Conservation (phyloP, 768 basidiomycete species). For the Leccinum longicurvipes region DNA sequence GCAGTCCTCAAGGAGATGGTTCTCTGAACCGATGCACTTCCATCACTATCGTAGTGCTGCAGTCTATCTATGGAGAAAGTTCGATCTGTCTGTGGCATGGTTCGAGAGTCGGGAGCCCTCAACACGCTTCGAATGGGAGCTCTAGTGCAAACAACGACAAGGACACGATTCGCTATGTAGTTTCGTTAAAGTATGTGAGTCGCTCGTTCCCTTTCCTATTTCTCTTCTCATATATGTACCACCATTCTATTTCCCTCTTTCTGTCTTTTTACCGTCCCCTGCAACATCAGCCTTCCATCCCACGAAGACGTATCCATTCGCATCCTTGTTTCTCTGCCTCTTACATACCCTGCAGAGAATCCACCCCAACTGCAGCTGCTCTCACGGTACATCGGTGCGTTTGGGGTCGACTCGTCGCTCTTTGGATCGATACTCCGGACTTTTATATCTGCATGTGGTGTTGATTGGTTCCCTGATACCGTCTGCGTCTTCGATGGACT, state of each 20-base stretch:
- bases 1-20: neutral
- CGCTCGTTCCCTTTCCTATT: neutral
- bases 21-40: conserved; percentile 1
- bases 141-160: conserved; percentile 16
- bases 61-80: conserved; percentile 76
- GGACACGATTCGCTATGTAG: conserved; percentile 59
- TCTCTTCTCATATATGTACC: neutral
- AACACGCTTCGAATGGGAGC: neutral
- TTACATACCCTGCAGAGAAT: conserved; percentile 58
- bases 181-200: conserved; percentile 55
- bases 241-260: neutral
- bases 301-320: conserved; percentile 51
- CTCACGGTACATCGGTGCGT: conserved; percentile 79
- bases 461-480: conserved; percentile 71
- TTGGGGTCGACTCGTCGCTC: conserved; percentile 65
- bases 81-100: conserved; percentile 60
- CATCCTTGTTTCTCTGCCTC: conserved; percentile 56
- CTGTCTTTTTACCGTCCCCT: neutral
- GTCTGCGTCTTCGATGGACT: conserved; percentile 89
- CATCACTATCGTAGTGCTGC: conserved; percentile 48
- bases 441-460: conserved; percentile 71
- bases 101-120: conserved; percentile 19
- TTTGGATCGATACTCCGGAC: conserved; percentile 79
- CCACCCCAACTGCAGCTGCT: conserved; percentile 84
- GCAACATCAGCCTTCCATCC: conserved; percentile 46